Evolutionary conservation across 2,329 filamentous ascomycete species (phyloP).

Genomic region (Claviceps sp.): DNA sequence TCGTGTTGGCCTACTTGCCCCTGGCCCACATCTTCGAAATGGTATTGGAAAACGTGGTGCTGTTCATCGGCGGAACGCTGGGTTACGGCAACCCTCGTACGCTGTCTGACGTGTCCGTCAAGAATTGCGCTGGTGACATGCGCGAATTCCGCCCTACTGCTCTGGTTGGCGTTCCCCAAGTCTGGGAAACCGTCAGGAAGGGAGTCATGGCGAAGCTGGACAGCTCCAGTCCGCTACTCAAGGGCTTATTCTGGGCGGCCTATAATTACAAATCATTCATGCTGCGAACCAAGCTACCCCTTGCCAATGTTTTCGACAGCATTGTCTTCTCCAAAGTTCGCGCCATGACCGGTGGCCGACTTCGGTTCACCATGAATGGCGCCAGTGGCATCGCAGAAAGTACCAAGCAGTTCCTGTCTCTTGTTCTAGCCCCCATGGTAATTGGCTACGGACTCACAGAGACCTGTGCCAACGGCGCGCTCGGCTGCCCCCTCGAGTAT

Average conservation of each 20-base stretch:
- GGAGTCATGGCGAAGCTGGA: conserved; percentile 74
- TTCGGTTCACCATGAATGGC: conserved; percentile 88
- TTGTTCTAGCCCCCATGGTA: conserved; percentile 90
- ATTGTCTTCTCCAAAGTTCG: conserved; percentile 89
- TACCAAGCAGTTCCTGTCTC: conserved; percentile 80
- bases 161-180: conserved; percentile 85
- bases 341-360: conserved; percentile 72
- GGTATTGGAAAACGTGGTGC: conserved; percentile 79
- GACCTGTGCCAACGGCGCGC: conserved; percentile 71
- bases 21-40: conserved; percentile 95
- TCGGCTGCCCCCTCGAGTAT: conserved; percentile 77
- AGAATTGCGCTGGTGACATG: conserved; percentile 88
- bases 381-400: conserved; percentile 81
- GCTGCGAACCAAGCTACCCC: conserved; percentile 45
- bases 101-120: conserved; percentile 71
- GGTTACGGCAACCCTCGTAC: conserved; percentile 89
- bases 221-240: conserved; percentile 53
- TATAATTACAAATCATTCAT: conserved; percentile 47
- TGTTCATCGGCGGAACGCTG: conserved; percentile 83
- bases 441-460: conserved; percentile 90
- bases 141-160: conserved; percentile 81
- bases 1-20: conserved; percentile 79
- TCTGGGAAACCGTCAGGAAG: conserved; percentile 97
- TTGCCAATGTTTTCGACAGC: conserved; percentile 58
- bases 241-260: conserved; percentile 64